Percentiles rank a stretch among this genome's conserved stretches.
Conservation (phyloP, 2,329 filamentous ascomycete species). For the Colletotrichum orchidophilum region DNA sequence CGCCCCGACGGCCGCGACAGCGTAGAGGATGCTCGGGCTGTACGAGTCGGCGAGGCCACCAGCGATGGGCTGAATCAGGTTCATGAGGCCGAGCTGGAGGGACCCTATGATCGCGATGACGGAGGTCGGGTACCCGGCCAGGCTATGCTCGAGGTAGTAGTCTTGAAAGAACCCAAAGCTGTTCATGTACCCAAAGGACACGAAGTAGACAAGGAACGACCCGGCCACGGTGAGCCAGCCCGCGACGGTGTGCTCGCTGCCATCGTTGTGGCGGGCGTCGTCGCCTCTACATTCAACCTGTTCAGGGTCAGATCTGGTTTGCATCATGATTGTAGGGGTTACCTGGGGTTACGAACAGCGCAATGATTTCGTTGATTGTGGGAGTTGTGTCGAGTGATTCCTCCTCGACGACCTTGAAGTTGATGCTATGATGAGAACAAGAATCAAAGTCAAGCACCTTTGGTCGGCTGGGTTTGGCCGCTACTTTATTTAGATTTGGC, state of each 20-base stretch:
- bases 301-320: slow-evolving; percentile 1
- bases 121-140: slow-evolving; percentile 44
- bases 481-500: neutral
- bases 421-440: neutral
- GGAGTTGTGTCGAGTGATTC: neutral
- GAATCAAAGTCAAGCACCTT: neutral
- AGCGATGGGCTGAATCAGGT: slow-evolving; percentile 49
- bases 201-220: slow-evolving; percentile 29
- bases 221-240: slow-evolving; percentile 27
- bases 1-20: slow-evolving; percentile 8
- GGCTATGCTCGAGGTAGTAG: slow-evolving; percentile 50
- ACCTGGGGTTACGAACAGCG: slow-evolving; percentile 2
- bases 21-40: slow-evolving; percentile 11
- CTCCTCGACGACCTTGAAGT: neutral
- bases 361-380: neutral
- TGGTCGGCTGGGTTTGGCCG: too few species aligned
- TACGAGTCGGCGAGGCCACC: slow-evolving; percentile 51
- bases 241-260: slow-evolving; percentile 6
- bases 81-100: slow-evolving; percentile 50
- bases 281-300: neutral
- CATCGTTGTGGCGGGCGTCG: neutral
- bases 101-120: slow-evolving; percentile 56
- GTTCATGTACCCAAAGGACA: slow-evolving; percentile 46
- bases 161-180: slow-evolving; percentile 56
- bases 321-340: neutral